Evolutionary conservation across 495 filamentous ascomycete species (phyloP), one percentile per base, ranked within the genome.

Genomic region (Sordaria brevicollis): DNA sequence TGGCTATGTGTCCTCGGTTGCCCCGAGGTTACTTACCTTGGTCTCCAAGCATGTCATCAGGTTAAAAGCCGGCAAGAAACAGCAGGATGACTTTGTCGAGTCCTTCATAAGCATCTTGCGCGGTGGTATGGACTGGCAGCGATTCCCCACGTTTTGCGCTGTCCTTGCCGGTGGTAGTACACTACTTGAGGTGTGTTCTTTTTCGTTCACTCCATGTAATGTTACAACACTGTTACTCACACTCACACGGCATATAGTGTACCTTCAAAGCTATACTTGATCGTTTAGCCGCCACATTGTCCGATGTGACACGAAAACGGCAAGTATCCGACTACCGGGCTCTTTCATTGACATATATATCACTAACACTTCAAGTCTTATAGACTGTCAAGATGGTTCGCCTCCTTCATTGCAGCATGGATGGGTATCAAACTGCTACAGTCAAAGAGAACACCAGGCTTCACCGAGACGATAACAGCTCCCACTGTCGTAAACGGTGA

Each of bases 81-180:
- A 74, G 68, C 69, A 66, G 37, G 74, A 81, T 36, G 76, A 78
- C 66, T 85, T 86, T 68, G 54, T 79, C 17, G 76, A 69, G 39
- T 81, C 83, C 35, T 70, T 84, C 54, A 68, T 74, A 68, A 78
- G 79, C 67, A 82, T 86, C 74, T 67, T 87, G 38, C 71, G 75
- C 29, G 78, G 79, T 25, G 85, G 83, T 37, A 74, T 87, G 36
- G 84, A 84, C 70, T 76, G 79, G 71, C 84, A 88, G 72, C 81
- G 90, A 41, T 95, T 97, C 75, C 92, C 94, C 35, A 88, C 92
- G 6, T 95, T 93, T 76, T 96, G 93, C 79, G 94, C 87, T 11
- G 79, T 83, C 17, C 79, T 95, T 19, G 86, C 94, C 62, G 92
- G 92, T 38, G 91, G 92, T 35, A 92, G 89, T 70, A 92, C 90